Evolutionary conservation across 768 basidiomycete species (phyloP).

Genomic region (Boletus tomentosulus): DNA sequence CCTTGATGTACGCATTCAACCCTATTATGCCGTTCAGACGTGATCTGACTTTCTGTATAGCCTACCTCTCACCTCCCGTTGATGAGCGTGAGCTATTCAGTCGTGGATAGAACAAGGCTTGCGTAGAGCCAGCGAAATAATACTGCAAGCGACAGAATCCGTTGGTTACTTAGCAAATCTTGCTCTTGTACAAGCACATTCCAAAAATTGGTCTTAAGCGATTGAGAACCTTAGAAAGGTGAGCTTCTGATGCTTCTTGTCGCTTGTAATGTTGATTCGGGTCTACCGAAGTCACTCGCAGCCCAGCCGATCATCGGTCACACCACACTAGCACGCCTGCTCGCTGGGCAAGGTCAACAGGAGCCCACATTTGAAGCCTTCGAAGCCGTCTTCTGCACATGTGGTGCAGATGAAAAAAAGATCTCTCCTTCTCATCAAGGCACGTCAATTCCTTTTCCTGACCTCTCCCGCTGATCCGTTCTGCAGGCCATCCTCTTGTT

Average conservation of each 20-base stretch:
- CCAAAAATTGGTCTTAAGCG: no score
- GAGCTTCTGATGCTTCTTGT: background rate
- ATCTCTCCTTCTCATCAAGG: background rate
- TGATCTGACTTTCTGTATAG: no score
- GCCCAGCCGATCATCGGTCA: background rate
- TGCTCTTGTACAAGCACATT: no score
- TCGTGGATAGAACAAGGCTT: no score
- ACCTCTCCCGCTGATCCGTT: background rate
- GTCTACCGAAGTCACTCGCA: background rate
- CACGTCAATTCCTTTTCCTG: background rate
- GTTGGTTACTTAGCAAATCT: no score
- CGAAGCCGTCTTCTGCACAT: background rate
- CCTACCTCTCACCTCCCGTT: no score
- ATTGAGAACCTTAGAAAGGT: no score
- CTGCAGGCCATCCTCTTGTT: background rate
- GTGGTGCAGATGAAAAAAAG: background rate
- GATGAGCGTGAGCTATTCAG: no score
- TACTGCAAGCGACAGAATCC: no score
- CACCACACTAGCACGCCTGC: background rate
- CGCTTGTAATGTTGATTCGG: background rate
- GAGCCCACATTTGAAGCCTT: background rate
- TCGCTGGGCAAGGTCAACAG: background rate
- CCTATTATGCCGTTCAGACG: no score
- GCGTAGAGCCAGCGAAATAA: no score
- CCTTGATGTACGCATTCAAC: no score